These are phyloP conservation scores for Pleodorina starrii DNA, from an alignment of 139 green algal species.

Conservation along the genomic window DNA sequence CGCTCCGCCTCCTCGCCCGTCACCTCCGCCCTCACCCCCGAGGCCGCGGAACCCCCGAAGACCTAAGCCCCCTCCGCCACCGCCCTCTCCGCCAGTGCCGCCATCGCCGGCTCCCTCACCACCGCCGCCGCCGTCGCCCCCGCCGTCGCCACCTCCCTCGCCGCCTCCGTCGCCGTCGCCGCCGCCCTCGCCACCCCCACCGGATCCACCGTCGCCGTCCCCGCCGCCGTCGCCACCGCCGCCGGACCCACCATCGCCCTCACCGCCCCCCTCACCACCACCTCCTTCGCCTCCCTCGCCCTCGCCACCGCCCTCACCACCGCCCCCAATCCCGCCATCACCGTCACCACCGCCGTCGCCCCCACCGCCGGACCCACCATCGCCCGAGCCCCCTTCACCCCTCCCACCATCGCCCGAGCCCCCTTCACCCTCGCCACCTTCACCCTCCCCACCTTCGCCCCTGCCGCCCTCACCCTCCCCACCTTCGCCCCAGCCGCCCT, in stretches of 20 bases:
- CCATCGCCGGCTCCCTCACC: not conserved
- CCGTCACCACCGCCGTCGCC: not conserved
- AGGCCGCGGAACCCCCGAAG: not conserved
- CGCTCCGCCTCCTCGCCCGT: not conserved
- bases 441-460: not conserved
- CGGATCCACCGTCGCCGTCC: not conserved
- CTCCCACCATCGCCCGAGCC: not conserved
- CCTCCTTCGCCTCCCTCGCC: not conserved
- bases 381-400: too few relatives aligned
- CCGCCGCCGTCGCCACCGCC: not conserved
- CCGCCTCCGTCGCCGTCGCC: not conserved
- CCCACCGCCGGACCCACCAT: not conserved
- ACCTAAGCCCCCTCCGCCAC: not conserved
- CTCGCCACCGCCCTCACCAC: too few relatives aligned
- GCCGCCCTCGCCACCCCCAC: not conserved
- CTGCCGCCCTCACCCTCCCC: not conserved
- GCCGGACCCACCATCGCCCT: not conserved
- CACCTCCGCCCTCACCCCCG: not conserved
- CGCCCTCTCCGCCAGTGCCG: not conserved
- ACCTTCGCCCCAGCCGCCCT: not conserved
- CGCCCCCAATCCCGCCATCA: not conserved
- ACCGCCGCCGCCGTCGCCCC: not conserved
- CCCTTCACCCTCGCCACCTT: too few relatives aligned
- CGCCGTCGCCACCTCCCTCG: not conserved
- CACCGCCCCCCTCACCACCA: too few relatives aligned